These are phyloP conservation scores for Endocarpon pusillum DNA, from an alignment of 495 filamentous ascomycete species.

Conservation along the genomic window DNA sequence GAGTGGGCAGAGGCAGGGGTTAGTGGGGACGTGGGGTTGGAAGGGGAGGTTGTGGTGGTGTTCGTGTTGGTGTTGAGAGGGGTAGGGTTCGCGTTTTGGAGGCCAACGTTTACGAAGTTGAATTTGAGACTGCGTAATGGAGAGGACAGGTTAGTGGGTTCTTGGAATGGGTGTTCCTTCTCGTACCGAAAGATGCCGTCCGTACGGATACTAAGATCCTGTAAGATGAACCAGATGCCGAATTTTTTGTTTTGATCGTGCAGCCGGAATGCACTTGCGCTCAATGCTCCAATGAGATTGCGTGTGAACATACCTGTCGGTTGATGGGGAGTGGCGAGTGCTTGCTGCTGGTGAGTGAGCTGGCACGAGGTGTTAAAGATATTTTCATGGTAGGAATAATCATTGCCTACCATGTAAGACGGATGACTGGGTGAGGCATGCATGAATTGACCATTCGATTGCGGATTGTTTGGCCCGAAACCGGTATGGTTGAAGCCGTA, in stretches of 20 bases:
- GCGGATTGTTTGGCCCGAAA: too few relatives aligned
- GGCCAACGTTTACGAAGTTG: slow-evolving; percentile 76
- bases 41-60: slow-evolving; percentile 1
- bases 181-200: slow-evolving; percentile 79
- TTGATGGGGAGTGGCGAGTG: too few relatives aligned
- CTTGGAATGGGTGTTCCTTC: slow-evolving; percentile 6
- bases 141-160: not conserved
- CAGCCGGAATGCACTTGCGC: slow-evolving; percentile 77
- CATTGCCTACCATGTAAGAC: too few relatives aligned
- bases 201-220: slow-evolving; percentile 85
- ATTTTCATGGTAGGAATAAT: too few relatives aligned
- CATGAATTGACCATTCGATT: too few relatives aligned
- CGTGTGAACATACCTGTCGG: slow-evolving; percentile 97
- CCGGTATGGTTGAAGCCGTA: too few relatives aligned
- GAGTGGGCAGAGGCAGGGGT: slow-evolving; percentile 11
- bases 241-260: slow-evolving; percentile 68
- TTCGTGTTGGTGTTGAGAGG: slow-evolving; percentile 19
- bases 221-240: slow-evolving; percentile 93
- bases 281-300: slow-evolving; percentile 86
- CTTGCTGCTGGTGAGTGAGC: too few relatives aligned
- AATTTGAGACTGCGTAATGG: slow-evolving; percentile 40
- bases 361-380: too few relatives aligned
- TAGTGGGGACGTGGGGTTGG: slow-evolving; percentile 16
- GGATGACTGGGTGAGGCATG: too few relatives aligned
- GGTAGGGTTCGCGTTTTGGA: slow-evolving; percentile 19